Evolutionary conservation across 768 basidiomycete species (phyloP).

Genomic region (Lentinula detonsa): DNA sequence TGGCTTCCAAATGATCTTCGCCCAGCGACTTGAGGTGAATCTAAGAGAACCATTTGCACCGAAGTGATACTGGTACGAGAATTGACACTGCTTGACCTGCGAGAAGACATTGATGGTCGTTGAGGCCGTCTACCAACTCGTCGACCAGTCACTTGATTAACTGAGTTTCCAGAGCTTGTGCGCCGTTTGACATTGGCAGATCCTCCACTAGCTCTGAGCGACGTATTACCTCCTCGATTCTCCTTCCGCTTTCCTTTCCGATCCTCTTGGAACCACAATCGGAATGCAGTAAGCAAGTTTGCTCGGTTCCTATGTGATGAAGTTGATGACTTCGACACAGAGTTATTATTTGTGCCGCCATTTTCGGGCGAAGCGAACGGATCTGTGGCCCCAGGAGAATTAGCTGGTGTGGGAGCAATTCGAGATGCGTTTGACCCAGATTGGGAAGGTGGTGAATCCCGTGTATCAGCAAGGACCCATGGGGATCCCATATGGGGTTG

Average conservation of each 20-base stretch:
- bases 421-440: constrained; percentile 12
- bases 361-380: constrained; percentile 39
- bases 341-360: constrained; percentile 23
- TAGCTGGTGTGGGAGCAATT: constrained; percentile 38
- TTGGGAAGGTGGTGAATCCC: constrained; percentile 28
- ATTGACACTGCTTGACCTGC: constrained; percentile 88
- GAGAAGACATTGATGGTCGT: constrained; percentile 71
- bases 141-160: constrained; percentile 17
- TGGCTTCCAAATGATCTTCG: constrained; percentile 72
- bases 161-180: constrained; percentile 25
- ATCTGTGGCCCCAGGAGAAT: constrained; percentile 45
- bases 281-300: constrained; percentile 78
- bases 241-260: constrained; percentile 82
- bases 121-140: constrained; percentile 49
- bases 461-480: constrained; percentile 59
- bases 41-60: constrained; percentile 46
- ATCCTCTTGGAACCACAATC: constrained; percentile 91
- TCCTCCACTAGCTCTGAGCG: constrained; percentile 8
- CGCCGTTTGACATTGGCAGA: constrained; percentile 42
- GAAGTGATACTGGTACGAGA: constrained; percentile 61
- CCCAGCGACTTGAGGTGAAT: constrained; percentile 52
- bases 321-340: constrained; percentile 12
- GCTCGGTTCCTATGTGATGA: constrained; percentile 58
- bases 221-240: constrained; percentile 13
- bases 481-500: constrained; percentile 50